A percentile compares a stretch with the other conserved stretches of the same genome.
phyloP scores from a whole-genome alignment of 2,329 filamentous ascomycete genomes.

The Fusarium udum region DNA sequence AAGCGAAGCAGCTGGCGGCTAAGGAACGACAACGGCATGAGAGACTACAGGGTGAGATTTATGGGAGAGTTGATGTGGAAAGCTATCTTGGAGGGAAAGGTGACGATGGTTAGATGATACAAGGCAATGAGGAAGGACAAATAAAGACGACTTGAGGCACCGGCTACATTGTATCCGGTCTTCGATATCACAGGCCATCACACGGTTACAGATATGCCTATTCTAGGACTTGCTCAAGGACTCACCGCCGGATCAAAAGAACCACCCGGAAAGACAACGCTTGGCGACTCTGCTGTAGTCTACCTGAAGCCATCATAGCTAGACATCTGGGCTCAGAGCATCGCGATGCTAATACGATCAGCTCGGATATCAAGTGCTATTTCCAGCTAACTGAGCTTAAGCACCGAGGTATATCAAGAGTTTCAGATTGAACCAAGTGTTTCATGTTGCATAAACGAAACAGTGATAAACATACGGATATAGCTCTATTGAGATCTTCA shows the following conservation, averaged over 20 bases:
- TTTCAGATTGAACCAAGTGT: constrained; percentile 1
- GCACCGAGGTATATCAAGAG: not conserved
- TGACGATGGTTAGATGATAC: constrained; percentile 30
- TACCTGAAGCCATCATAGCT: not conserved
- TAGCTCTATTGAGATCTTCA: not conserved
- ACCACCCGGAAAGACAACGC: not conserved
- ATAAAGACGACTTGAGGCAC: not conserved
- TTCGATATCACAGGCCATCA: not conserved
- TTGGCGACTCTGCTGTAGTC: too few species aligned
- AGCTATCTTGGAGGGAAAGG: constrained; percentile 69
- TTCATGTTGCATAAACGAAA: constrained; percentile 13
- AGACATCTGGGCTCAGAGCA: not conserved
- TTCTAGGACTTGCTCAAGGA: constrained; percentile 19
- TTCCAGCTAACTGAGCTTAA: not conserved
- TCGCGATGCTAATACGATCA: not conserved
- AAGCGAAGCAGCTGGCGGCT: constrained; percentile 68
- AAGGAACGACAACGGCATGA: constrained; percentile 71
- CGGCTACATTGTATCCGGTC: not conserved
- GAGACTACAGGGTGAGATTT: constrained; percentile 75
- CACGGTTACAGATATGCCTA: not conserved
- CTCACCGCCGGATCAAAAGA: not conserved
- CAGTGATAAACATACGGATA: not conserved
- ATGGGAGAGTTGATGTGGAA: constrained; percentile 78
- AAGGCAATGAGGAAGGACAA: not conserved
- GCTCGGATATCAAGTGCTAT: not conserved